Conservation (phyloP, 176 grass and related monocot genomes). For the Miscanthus lutarioriparius region DNA sequence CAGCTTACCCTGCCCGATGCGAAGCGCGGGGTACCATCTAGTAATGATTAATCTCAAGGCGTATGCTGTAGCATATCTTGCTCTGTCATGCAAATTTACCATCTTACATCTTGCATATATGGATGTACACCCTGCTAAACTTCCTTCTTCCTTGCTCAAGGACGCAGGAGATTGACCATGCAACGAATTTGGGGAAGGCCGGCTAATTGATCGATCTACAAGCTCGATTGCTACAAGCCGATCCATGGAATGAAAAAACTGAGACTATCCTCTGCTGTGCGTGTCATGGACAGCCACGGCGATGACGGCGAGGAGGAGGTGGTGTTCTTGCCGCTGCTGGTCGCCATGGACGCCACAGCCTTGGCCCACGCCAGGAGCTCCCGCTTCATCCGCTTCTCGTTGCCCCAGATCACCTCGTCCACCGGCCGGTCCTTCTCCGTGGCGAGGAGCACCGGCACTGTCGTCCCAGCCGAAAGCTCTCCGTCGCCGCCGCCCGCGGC, state of each 20-base stretch:
- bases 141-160: too few relatives aligned
- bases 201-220: neutral
- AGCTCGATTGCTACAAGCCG: neutral
- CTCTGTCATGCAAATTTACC: too few relatives aligned
- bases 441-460: conserved; percentile 13
- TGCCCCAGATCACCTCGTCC: conserved; percentile 51
- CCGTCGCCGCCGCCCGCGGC: neutral
- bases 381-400: conserved; percentile 79
- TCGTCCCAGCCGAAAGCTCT: neutral
- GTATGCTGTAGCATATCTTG: too few relatives aligned
- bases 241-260: neutral
- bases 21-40: too few relatives aligned
- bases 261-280: neutral
- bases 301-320: neutral
- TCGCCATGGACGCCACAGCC: conserved; percentile 59
- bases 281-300: neutral
- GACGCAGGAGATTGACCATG: neutral
- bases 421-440: conserved; percentile 12
- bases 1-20: too few relatives aligned
- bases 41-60: too few relatives aligned
- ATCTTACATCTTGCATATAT: too few relatives aligned
- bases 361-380: conserved; percentile 78
- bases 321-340: neutral
- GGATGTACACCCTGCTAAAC: too few relatives aligned
- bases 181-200: too few relatives aligned